Base-by-base conservation (phyloP, 225 moss, liverwort and hornwort genomes). In the Thuidium tamariscinum region DNA sequence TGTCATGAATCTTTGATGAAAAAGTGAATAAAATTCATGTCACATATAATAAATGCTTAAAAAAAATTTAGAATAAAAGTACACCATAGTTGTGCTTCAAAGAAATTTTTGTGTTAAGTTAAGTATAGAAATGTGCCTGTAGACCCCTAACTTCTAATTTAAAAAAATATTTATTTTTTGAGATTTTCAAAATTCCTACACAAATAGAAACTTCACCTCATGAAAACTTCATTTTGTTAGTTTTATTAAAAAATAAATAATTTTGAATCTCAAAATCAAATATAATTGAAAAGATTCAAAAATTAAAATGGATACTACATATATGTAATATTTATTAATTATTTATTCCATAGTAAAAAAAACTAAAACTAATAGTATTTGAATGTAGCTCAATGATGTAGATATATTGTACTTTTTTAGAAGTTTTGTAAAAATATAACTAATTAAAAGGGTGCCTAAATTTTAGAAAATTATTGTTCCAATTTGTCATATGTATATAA, bases 241-340 rank as follows among this genome's bases (percentile, higher is more conserved):
- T 3, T 44, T 30, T 5, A 17, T 0, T n/a, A n/a, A n/a, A 29
- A 2, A 19, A 73, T 11, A 41, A 15, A 10, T 19, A 5, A 26
- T 10, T 44, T 72, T 71, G 30, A 73, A 20, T 32, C 7, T 4
- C 29, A 72, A 73, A 48, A 32, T 12, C 12, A 4, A 11, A 11
- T 48, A 7, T 17, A 30, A 0, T 2, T 30, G 1, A 30, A 48
- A 48, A 0, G 9, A 7, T 19, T 46, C 1, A 19, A 73, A 73
- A 19, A n/a, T n/a, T n/a, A n/a, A n/a, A n/a, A n/a, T n/a, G n/a
- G n/a, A 32, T 0, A 19, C 4, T 11, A 0, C 11, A 46, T 19
- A 30, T 0, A 18, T 73, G 1, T 30, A 30, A 2, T 0, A 5
- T 29, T 46, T 46, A 16, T 18, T 9, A 3, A 29, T 46, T 46